phyloP scores from a whole-genome alignment of 352 stramenopile genomes.

The Phytophthora uliginosa region DNA sequence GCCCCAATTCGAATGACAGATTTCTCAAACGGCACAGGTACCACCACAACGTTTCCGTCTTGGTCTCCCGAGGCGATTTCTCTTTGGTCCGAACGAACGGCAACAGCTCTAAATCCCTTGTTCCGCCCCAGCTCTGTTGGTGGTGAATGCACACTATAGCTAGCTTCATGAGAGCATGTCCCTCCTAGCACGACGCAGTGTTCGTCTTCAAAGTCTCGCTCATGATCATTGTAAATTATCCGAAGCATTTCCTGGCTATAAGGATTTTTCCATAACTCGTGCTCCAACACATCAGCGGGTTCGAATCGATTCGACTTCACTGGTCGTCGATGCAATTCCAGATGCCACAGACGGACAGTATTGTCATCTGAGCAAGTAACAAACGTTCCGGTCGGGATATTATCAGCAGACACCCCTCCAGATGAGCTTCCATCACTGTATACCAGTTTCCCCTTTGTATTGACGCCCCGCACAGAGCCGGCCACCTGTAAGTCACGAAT shows the following conservation, averaged over 20 bases:
- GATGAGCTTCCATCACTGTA: constrained; percentile 41
- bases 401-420: constrained; percentile 18
- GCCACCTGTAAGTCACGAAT: constrained; percentile 77
- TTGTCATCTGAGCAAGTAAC: constrained; percentile 90
- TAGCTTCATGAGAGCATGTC: constrained; percentile 56
- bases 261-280: constrained; percentile 67
- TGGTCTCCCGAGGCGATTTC: constrained; percentile 79
- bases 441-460: constrained; percentile 65
- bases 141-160: constrained; percentile 56
- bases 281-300: constrained; percentile 8
- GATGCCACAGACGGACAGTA: constrained; percentile 89
- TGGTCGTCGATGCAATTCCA: constrained; percentile 72
- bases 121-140: constrained; percentile 39
- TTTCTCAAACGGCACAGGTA: constrained; percentile 50
- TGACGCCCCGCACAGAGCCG: constrained; percentile 60
- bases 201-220: constrained; percentile 54
- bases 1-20: constrained; percentile 51
- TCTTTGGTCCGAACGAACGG: constrained; percentile 66
- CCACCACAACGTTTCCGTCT: constrained; percentile 71
- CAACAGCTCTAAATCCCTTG: constrained; percentile 56
- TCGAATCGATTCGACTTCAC: constrained; percentile 43
- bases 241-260: constrained; percentile 81
- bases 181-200: constrained; percentile 59
- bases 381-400: constrained; percentile 72
- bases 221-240: constrained; percentile 70